Percentiles rank a stretch among this genome's conserved stretches.
Conservation (phyloP, 2,329 filamentous ascomycete species). For the Huntiella decipiens region DNA sequence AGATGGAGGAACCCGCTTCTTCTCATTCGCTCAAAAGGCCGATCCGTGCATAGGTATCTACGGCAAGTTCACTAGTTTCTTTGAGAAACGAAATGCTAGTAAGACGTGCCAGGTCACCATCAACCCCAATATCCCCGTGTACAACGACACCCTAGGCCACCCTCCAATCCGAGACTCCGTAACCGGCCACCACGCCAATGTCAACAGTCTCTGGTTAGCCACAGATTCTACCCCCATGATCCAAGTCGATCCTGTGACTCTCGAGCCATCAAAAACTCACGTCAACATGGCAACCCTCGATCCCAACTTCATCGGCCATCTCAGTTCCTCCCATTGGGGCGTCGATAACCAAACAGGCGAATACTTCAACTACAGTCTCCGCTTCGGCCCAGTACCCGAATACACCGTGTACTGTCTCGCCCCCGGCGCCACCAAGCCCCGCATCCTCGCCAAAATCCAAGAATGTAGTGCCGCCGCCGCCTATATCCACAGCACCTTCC, state of each 20-base stretch:
- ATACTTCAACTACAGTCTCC: conserved; percentile 66
- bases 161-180: conserved; percentile 11
- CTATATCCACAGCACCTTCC: conserved; percentile 70
- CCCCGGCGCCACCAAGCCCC: conserved; percentile 43
- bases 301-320: conserved; percentile 44
- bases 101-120: conserved; percentile 50
- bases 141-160: conserved; percentile 16
- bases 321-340: conserved; percentile 54
- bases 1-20: conserved; percentile 34
- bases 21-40: conserved; percentile 50
- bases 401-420: conserved; percentile 51
- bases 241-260: conserved; percentile 46
- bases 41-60: conserved; percentile 62
- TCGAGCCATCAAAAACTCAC: conserved; percentile 47
- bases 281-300: conserved; percentile 43
- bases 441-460: conserved; percentile 49
- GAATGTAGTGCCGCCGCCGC: conserved; percentile 32
- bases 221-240: conserved; percentile 40
- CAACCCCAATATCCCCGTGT: conserved; percentile 42
- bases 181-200: conserved; percentile 20
- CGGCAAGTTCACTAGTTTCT: conserved; percentile 48
- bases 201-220: conserved; percentile 31
- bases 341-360: conserved; percentile 56
- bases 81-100: conserved; percentile 21
- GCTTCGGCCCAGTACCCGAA: conserved; percentile 32